Evolutionary conservation across 75 land plant genomes (phyloP).

Genomic region (Sequoiadendron giganteum): DNA sequence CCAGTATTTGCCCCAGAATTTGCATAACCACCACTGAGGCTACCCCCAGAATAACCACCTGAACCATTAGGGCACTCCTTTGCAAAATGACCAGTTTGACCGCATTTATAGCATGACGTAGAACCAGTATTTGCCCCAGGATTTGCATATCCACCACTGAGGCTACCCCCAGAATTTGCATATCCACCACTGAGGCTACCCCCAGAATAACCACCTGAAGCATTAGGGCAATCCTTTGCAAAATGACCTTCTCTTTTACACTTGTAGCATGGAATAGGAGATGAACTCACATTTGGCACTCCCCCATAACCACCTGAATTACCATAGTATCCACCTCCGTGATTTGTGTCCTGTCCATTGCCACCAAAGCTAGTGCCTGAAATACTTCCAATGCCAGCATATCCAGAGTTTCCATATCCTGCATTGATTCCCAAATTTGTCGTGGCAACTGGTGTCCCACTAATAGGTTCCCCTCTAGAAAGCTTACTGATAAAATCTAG

Average conservation of each 20-base stretch:
- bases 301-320: conserved; percentile 11
- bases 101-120: conserved; percentile 33
- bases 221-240: conserved; percentile 41
- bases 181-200: conserved; percentile 12
- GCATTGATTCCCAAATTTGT: conserved; percentile 9
- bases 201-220: conserved; percentile 11
- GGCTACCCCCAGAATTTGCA: conserved; percentile 17
- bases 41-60: conserved; percentile 19
- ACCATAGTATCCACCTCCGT: conserved; percentile 13
- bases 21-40: not conserved
- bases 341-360: conserved; percentile 5
- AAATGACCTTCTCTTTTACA: conserved; percentile 44
- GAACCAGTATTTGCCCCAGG: not conserved
- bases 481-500: conserved; percentile 57
- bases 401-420: conserved; percentile 13
- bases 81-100: conserved; percentile 42
- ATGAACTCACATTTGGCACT: conserved; percentile 10
- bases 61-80: conserved; percentile 33
- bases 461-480: conserved; percentile 18
- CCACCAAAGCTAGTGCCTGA: not conserved
- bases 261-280: conserved; percentile 25
- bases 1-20: not conserved
- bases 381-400: conserved; percentile 19
- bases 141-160: conserved; percentile 1
- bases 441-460: not conserved